A percentile compares a stretch with the other conserved stretches of the same genome.
Evolutionary conservation across 441 rosid species (phyloP).

Genomic region (Populus hybrid): DNA sequence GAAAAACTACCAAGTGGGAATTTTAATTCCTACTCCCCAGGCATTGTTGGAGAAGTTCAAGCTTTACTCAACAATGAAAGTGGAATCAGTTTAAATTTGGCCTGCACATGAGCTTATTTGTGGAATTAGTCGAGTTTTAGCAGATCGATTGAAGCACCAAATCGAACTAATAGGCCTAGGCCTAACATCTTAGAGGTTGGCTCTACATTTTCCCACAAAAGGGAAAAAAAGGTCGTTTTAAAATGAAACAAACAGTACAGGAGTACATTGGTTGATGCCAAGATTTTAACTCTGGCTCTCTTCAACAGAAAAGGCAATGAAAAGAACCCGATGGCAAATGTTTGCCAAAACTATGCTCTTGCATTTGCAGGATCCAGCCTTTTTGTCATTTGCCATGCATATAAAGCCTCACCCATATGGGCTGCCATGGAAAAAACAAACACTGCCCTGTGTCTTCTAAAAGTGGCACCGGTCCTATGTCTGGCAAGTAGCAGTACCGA

Average conservation of each 20-base stretch:
- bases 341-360: slow-evolving; percentile 91
- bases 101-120: background rate
- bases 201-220: background rate
- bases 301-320: slow-evolving; percentile 66
- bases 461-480: slow-evolving; percentile 60
- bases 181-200: background rate
- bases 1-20: background rate
- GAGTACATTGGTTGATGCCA: background rate
- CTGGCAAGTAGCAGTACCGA: slow-evolving; percentile 68
- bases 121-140: background rate
- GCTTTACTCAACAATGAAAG: background rate
- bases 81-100: background rate
- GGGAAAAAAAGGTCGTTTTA: background rate
- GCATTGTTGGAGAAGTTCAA: background rate
- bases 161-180: background rate
- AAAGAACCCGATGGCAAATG: slow-evolving; percentile 60
- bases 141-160: background rate
- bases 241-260: background rate
- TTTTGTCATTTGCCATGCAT: slow-evolving; percentile 69
- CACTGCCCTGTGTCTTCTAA: slow-evolving; percentile 48
- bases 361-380: slow-evolving; percentile 75
- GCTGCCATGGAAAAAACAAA: slow-evolving; percentile 29
- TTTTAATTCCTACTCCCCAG: background rate
- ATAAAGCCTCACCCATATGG: slow-evolving; percentile 61
- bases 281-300: slow-evolving; percentile 39